Base-by-base conservation (phyloP, 192 early-diverging fungal genomes). In the Entomortierella beljakovae region DNA sequence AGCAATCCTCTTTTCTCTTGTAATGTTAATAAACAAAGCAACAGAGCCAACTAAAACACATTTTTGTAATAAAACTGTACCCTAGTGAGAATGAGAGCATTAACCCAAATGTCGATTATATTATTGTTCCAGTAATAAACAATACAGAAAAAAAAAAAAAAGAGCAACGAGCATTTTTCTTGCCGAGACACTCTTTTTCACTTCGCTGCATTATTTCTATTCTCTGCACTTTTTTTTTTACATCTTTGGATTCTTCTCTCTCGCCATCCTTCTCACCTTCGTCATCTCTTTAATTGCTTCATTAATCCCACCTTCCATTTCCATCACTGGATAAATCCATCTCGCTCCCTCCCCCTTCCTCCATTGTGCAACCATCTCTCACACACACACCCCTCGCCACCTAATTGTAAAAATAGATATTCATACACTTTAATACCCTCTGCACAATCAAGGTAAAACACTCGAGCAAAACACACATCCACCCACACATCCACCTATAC, bases 191-290 rank as follows among this genome's bases (percentile, higher is more conserved):
- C 43, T 20, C 3, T 20, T 46, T 2, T n/a, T n/a, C n/a, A n/a
- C n/a, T n/a, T 46, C 43, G 11, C 15, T 46, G 11, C 15, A 20
- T 26, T 57, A 6, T 57, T 37, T 57, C 32, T 57, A 4, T 38
- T 7, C 20, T 22, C 23, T 29, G 9, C 42, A 43, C 25, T 53
- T 53, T 53, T 57, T 54, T 34, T 46, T 40, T 65, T 65, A 23
- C 16, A 23, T 31, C 63, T 65, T 55, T 55, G 63, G 63, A 65
- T 37, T 56, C 51, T 53, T 33, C 51, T 28, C 34, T 34, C 49
- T 23, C 32, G 13, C 54, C 54, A 53, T 8, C 51, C 23, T 34
- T 33, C 2, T 34, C 55, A 13, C 29, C 28, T 8, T 34, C 3
- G 16, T 2, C 28, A 42, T 25, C 26, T 10, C 29, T 8, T 42